phyloP scores from a whole-genome alignment of 495 filamentous ascomycete species.

The Podospora comata region DNA sequence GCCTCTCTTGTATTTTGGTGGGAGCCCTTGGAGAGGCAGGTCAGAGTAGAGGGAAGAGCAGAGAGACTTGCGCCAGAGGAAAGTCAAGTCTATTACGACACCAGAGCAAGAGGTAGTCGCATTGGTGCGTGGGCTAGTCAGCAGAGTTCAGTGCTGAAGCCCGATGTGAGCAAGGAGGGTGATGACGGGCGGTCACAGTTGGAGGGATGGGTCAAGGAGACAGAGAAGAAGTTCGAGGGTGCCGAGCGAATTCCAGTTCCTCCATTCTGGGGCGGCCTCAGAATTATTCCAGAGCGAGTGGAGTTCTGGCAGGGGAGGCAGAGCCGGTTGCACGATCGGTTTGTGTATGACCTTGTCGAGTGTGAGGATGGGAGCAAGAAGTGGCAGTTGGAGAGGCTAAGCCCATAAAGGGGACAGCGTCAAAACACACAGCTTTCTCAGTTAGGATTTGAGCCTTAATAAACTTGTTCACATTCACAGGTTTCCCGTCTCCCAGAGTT shows the following conservation, averaged over 20 bases:
- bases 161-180: constrained; percentile 33
- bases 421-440: background rate
- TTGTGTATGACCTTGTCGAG: constrained; percentile 65
- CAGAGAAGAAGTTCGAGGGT: constrained; percentile 68
- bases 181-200: constrained; percentile 64
- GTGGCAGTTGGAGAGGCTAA: constrained; percentile 61
- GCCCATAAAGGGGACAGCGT: constrained; percentile 43
- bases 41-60: constrained; percentile 74
- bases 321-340: constrained; percentile 89
- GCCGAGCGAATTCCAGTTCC: constrained; percentile 80
- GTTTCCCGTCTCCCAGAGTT: no score
- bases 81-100: constrained; percentile 84
- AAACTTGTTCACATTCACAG: no score
- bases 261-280: constrained; percentile 89
- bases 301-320: constrained; percentile 95
- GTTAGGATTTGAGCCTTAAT: background rate
- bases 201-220: constrained; percentile 65
- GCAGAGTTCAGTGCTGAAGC: constrained; percentile 71
- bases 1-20: constrained; percentile 76
- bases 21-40: constrained; percentile 73
- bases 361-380: constrained; percentile 35
- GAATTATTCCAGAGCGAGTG: constrained; percentile 77
- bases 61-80: constrained; percentile 67
- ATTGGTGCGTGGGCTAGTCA: constrained; percentile 92
- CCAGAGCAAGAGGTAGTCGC: constrained; percentile 70